A percentile compares a stretch with the other conserved stretches of the same genome.
phyloP scores from a whole-genome alignment of 83 land plant genomes.

The Diphasiastrum complanatum region DNA sequence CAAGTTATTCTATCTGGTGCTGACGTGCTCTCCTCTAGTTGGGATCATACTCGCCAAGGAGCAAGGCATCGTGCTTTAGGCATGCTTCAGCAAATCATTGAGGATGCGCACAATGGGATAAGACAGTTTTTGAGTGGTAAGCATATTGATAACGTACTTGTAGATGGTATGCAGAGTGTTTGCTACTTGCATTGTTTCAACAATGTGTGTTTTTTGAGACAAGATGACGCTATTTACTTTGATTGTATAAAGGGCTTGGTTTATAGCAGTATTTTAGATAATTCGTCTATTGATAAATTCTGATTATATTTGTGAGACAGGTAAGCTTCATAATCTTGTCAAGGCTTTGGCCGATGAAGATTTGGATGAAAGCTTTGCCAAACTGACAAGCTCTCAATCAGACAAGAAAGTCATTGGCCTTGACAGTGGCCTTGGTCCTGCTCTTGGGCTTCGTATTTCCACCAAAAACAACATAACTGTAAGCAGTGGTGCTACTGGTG shows the following conservation, averaged over 20 bases:
- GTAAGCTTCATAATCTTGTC: constrained; percentile 95
- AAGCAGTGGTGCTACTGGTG: constrained; percentile 28
- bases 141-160: too few species aligned
- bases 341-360: constrained; percentile 93
- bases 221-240: not conserved
- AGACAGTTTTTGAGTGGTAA: constrained; percentile 95
- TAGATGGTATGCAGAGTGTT: too few species aligned
- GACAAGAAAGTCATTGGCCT: constrained; percentile 36
- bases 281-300: not conserved
- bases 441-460: constrained; percentile 57
- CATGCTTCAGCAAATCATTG: constrained; percentile 89
- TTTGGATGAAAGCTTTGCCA: constrained; percentile 30
- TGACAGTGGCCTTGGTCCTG: constrained; percentile 59
- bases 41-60: constrained; percentile 54
- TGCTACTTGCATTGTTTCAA: too few species aligned
- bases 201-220: too few species aligned
- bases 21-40: constrained; percentile 27
- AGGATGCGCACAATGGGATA: constrained; percentile 90
- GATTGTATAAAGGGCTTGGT: not conserved
- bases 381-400: constrained; percentile 27
- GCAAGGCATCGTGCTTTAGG: constrained; percentile 80
- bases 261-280: too few species aligned
- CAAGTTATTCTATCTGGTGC: constrained; percentile 61
- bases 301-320: constrained; percentile 27
- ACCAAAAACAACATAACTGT: constrained; percentile 18